Conservation (phyloP, 768 basidiomycete species). For the Lanmaoa pseudosensibilis region DNA sequence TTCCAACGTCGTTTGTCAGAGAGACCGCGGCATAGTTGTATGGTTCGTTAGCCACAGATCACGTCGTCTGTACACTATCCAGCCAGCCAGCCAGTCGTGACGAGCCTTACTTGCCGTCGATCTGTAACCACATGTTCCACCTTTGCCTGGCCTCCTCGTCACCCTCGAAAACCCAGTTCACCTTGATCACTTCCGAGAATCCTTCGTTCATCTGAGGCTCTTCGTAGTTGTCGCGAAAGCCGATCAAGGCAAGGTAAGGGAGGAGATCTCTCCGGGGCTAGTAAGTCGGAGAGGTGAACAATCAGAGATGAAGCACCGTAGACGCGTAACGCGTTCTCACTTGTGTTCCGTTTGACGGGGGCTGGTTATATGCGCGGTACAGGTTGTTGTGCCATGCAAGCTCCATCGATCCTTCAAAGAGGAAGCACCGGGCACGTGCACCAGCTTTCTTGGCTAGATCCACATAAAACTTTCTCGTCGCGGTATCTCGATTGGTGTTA, state of each 20-base stretch:
- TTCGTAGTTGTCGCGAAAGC: constrained; percentile 62
- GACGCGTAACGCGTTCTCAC: constrained; percentile 2
- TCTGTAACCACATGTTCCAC: constrained; percentile 88
- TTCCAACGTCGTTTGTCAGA: neutral
- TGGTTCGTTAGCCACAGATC: constrained; percentile 6
- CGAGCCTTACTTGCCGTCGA: constrained; percentile 58
- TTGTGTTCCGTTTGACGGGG: constrained; percentile 34
- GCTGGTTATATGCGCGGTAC: constrained; percentile 72
- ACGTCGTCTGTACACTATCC: neutral
- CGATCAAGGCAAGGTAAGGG: constrained; percentile 58
- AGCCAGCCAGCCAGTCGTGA: neutral
- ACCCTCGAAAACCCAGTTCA: constrained; percentile 83
- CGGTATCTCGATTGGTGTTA: constrained; percentile 83
- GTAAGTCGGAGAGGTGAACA: neutral
- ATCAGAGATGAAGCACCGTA: constrained; percentile 1
- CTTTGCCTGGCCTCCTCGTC: constrained; percentile 62
- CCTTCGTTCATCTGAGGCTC: constrained; percentile 70
- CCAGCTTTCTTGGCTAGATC: constrained; percentile 57
- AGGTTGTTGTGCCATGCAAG: constrained; percentile 93
- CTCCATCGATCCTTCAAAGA: constrained; percentile 74
- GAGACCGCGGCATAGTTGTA: constrained; percentile 1
- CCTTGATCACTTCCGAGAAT: constrained; percentile 68
- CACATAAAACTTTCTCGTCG: constrained; percentile 71
- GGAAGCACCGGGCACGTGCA: constrained; percentile 65
- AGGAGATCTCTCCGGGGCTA: constrained; percentile 53